Percentiles rank a stretch among this genome's conserved stretches.
phyloP scores from a whole-genome alignment of 768 basidiomycete species.

The Hygrocybe coccinea region DNA sequence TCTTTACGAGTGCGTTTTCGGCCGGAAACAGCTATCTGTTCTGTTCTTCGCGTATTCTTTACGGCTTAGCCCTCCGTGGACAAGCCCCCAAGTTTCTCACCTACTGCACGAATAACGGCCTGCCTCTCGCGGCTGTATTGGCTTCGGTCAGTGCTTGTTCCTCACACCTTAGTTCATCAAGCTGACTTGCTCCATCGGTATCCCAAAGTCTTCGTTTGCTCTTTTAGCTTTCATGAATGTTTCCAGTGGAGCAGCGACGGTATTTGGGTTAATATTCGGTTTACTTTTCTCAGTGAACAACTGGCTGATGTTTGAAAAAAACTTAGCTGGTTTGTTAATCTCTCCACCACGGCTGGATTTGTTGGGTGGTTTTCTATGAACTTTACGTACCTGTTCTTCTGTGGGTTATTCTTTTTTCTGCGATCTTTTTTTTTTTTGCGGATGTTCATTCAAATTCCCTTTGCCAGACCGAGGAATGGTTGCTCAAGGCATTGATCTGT shows the following conservation, averaged over 20 bases:
- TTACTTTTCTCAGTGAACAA: background rate
- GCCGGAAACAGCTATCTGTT: conserved; percentile 66
- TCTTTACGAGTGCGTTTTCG: conserved; percentile 71
- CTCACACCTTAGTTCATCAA: background rate
- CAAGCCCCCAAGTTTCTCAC: conserved; percentile 44
- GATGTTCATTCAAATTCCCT: too few species aligned
- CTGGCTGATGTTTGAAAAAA: background rate
- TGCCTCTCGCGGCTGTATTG: conserved; percentile 41
- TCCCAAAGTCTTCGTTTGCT: conserved; percentile 39
- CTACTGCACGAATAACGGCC: conserved; percentile 44
- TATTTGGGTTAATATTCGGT: conserved; percentile 44
- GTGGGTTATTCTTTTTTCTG: conserved; percentile 33
- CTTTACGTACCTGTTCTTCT: conserved; percentile 68
- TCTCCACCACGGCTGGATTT: conserved; percentile 66
- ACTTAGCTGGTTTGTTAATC: conserved; percentile 45
- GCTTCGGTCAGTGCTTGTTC: conserved; percentile 26
- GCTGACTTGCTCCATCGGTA: background rate
- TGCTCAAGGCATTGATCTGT: conserved; percentile 51
- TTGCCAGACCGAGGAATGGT: conserved; percentile 48
- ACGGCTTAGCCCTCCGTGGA: conserved; percentile 50
- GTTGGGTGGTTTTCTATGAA: conserved; percentile 65
- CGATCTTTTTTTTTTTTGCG: background rate
- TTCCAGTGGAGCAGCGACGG: conserved; percentile 48
- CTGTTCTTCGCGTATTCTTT: conserved; percentile 47
- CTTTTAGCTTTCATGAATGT: conserved; percentile 64